Evolutionary conservation across 1,284 basidiomycete species (phyloP).

Genomic region (Ganoderma leucocontextum): DNA sequence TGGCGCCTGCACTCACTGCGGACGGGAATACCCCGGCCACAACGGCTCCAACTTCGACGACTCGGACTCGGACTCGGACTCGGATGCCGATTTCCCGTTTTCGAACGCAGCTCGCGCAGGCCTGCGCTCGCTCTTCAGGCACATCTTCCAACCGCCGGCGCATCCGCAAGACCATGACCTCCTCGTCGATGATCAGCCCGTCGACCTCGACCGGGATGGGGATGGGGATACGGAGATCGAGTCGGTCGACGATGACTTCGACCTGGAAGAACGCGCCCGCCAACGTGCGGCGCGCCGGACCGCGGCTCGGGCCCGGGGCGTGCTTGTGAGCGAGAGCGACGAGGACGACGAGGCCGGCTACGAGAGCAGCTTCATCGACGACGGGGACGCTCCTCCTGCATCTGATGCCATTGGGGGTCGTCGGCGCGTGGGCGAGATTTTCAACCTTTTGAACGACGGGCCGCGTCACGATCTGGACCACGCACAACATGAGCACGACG

Average conservation of each 20-base stretch:
- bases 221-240: conserved; percentile 23
- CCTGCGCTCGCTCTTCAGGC: conserved; percentile 12
- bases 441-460: conserved; percentile 24
- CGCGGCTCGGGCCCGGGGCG: background rate
- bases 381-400: conserved; percentile 28
- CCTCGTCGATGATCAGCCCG: background rate
- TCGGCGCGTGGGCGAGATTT: conserved; percentile 11
- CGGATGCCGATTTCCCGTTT: background rate
- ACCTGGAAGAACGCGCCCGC: background rate
- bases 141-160: background rate
- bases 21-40: conserved; percentile 62
- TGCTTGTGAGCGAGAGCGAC: conserved; percentile 37
- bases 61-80: conserved; percentile 15
- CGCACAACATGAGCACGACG: background rate
- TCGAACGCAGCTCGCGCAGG: conserved; percentile 13
- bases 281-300: background rate
- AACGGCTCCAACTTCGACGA: conserved; percentile 21
- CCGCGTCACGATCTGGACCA: conserved; percentile 5
- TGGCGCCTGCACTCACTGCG: conserved; percentile 67
- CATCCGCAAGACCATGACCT: background rate
- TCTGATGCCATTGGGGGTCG: background rate
- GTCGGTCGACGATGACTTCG: conserved; percentile 6
- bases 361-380: conserved; percentile 61
- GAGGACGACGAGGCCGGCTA: conserved; percentile 46
- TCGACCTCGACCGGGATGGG: conserved; percentile 13